phyloP scores from a whole-genome alignment of 164 flowering plant species.

The Saururus chinensis region DNA sequence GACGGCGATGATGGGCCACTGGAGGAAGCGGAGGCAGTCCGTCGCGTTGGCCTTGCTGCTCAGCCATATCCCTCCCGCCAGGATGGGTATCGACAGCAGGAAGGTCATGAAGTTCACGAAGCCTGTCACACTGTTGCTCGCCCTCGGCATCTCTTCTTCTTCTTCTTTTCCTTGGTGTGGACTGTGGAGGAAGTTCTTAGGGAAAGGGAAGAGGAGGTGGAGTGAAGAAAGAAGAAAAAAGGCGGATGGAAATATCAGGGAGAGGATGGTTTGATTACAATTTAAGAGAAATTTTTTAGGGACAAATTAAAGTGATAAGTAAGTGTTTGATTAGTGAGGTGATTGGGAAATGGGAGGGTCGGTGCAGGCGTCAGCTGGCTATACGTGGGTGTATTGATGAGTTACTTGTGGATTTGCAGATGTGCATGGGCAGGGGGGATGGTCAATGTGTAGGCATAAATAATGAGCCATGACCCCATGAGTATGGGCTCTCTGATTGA shows the following conservation, averaged over 20 bases:
- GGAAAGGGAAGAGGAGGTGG: not conserved
- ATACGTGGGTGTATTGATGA: not conserved
- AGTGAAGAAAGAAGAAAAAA: not conserved
- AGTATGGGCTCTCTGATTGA: no score
- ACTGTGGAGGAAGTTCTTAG: no score
- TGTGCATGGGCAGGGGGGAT: no score
- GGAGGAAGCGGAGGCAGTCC: slow-evolving; percentile 78
- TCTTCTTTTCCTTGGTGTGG: not conserved
- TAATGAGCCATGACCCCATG: no score
- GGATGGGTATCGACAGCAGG: slow-evolving; percentile 68
- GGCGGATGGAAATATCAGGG: no score
- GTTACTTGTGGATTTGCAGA: no score
- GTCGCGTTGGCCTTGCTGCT: slow-evolving; percentile 70
- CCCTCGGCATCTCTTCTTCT: slow-evolving; percentile 34
- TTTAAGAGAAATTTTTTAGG: no score
- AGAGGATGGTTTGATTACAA: no score
- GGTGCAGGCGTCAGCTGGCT: not conserved
- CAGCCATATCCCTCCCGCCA: slow-evolving; percentile 92
- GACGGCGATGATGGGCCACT: slow-evolving; percentile 82
- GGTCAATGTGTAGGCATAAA: no score
- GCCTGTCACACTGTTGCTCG: slow-evolving; percentile 67
- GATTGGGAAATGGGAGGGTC: not conserved
- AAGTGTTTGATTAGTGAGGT: no score
- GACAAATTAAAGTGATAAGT: no score
- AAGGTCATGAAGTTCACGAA: slow-evolving; percentile 71